Conservation (phyloP, 148 eudicot species). For the Vaccinium darrowii region DNA sequence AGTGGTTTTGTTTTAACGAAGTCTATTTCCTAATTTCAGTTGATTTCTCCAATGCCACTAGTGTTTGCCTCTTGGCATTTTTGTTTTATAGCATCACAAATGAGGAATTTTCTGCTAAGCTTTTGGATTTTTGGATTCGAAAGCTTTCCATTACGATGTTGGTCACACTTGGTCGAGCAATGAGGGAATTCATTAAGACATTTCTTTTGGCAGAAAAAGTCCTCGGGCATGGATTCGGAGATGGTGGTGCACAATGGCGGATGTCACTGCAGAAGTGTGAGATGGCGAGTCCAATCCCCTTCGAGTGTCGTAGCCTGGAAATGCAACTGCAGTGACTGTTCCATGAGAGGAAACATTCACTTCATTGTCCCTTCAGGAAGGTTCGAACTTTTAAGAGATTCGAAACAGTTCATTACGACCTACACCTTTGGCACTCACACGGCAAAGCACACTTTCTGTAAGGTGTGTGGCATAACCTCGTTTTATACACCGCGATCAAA, state of each 20-base stretch:
- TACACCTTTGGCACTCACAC: constrained; percentile 82
- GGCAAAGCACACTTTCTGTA: constrained; percentile 87
- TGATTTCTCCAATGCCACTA: neutral
- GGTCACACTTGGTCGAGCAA: neutral
- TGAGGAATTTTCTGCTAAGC: neutral
- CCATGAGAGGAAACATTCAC: constrained; percentile 81
- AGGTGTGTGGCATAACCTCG: constrained; percentile 81
- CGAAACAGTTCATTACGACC: constrained; percentile 55
- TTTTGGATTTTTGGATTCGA: neutral
- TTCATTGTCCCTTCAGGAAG: constrained; percentile 58
- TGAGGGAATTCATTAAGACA: neutral
- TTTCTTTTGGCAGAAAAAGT: neutral
- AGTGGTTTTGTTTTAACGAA: neutral
- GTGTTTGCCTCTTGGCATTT: neutral
- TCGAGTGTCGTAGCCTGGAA: constrained; percentile 58
- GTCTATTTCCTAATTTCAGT: neutral
- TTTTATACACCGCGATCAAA: constrained; percentile 80
- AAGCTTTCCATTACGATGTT: neutral
- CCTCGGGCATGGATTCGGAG: constrained; percentile 30
- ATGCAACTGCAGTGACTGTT: constrained; percentile 80
- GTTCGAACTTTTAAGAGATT: constrained; percentile 60
- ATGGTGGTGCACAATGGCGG: constrained; percentile 68
- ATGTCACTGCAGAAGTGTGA: constrained; percentile 71
- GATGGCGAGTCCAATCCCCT: constrained; percentile 65
- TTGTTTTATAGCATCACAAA: neutral